These are phyloP conservation scores for Russula virescens DNA, from an alignment of 768 basidiomycete species.

Conservation along the genomic window DNA sequence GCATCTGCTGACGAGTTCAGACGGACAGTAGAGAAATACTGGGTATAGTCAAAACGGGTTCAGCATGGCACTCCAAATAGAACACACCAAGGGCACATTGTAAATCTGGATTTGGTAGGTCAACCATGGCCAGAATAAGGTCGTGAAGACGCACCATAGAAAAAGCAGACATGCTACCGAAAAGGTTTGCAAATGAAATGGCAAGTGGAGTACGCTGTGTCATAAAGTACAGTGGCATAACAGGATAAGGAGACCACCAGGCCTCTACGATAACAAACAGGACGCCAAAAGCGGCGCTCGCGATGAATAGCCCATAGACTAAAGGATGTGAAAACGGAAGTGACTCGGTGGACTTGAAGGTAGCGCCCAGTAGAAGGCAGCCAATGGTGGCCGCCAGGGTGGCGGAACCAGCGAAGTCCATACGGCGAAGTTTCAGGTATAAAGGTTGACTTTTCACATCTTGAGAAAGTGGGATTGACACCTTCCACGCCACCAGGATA, in stretches of 20 bases:
- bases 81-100: conserved; percentile 71
- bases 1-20: conserved; percentile 61
- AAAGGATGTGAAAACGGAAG: conserved; percentile 69
- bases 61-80: conserved; percentile 14
- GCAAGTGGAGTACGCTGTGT: conserved; percentile 75
- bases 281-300: conserved; percentile 48
- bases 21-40: conserved; percentile 83
- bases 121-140: conserved; percentile 19
- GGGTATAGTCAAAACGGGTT: conserved; percentile 17
- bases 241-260: conserved; percentile 71
- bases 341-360: conserved; percentile 72
- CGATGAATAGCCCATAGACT: conserved; percentile 58
- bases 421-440: conserved; percentile 62
- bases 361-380: conserved; percentile 68
- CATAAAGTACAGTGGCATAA: conserved; percentile 82
- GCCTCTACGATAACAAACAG: conserved; percentile 78
- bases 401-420: conserved; percentile 80
- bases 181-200: conserved; percentile 73
- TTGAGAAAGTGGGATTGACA: conserved; percentile 70
- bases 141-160: conserved; percentile 52
- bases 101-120: conserved; percentile 51
- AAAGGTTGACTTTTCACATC: conserved; percentile 54
- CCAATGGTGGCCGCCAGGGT: conserved; percentile 71
- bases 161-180: conserved; percentile 71
- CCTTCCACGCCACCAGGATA: conserved; percentile 64